Percentiles rank a stretch among this genome's conserved stretches.
Conservation (phyloP, 2,329 filamentous ascomycete species). For the Apiospora kogelbergensis region DNA sequence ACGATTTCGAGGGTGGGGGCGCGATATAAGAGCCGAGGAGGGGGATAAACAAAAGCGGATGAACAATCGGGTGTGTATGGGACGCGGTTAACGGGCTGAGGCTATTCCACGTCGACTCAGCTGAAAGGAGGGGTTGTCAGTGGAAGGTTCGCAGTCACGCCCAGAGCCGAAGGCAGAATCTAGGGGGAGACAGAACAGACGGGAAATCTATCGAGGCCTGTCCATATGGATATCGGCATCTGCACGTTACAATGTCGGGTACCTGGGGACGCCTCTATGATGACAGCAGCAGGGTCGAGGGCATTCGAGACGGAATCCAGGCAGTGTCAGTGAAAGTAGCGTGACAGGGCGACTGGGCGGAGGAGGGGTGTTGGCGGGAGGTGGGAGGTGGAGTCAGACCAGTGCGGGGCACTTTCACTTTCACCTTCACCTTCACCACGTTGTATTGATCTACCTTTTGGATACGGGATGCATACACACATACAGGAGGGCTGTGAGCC, state of each 20-base stretch:
- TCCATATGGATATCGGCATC: background rate
- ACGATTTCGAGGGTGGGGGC: background rate
- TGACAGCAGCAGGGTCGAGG: background rate
- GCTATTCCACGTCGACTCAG: background rate
- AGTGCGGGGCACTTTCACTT: background rate
- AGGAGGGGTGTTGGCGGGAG: background rate
- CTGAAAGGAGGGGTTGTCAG: background rate
- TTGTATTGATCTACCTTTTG: too few relatives aligned
- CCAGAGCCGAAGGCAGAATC: background rate
- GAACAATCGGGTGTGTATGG: background rate
- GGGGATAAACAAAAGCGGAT: background rate
- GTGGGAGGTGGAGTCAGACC: background rate
- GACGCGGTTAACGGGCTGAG: background rate
- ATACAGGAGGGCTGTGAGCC: background rate
- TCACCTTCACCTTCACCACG: too few relatives aligned
- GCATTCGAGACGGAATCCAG: background rate
- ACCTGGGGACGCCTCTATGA: background rate
- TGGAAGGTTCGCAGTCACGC: background rate
- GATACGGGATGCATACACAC: too few relatives aligned
- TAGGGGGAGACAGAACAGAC: background rate
- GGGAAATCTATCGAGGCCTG: background rate
- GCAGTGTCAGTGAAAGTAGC: background rate
- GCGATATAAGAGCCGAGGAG: too few relatives aligned
- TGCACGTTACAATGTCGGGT: background rate
- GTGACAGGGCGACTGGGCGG: background rate